These are phyloP conservation scores for Guadua angustifolia DNA, from an alignment of 176 grass and related monocot species.

Conservation along the genomic window DNA sequence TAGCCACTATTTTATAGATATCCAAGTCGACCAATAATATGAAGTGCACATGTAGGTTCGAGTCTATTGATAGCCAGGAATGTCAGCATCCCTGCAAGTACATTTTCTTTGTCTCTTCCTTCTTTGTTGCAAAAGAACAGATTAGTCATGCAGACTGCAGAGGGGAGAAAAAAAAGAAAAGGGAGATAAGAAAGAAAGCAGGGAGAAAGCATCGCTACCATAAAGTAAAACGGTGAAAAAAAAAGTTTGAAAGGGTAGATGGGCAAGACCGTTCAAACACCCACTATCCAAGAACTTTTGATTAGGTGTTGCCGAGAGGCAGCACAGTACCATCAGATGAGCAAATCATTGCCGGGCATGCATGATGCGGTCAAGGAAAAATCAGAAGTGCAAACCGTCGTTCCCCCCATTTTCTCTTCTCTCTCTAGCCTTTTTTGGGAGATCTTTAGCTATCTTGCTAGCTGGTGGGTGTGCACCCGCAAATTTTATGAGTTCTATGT, in stretches of 20 bases:
- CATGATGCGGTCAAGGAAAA: not conserved
- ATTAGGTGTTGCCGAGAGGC: not conserved
- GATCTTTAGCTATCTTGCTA: not conserved
- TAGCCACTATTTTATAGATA: not conserved
- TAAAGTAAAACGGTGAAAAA: constrained; percentile 25
- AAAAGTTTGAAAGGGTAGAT: constrained; percentile 4
- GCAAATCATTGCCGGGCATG: constrained; percentile 9
- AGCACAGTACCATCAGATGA: not conserved
- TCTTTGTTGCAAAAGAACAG: not conserved
- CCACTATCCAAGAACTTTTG: constrained; percentile 26
- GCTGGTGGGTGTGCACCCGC: not conserved
- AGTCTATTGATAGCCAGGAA: constrained; percentile 19
- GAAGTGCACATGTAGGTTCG: constrained; percentile 27
- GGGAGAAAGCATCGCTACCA: not conserved
- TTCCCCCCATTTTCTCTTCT: not conserved
- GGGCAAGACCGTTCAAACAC: constrained; percentile 27
- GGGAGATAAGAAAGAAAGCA: not conserved
- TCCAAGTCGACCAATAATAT: not conserved
- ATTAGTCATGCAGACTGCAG: not conserved
- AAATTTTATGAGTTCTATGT: not conserved
- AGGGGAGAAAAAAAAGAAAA: not conserved
- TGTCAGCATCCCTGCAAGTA: not conserved
- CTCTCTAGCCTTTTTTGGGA: not conserved
- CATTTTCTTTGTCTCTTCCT: constrained; percentile 43
- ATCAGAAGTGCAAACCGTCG: not conserved